Base-by-base conservation (phyloP, 306 rosid genomes). In the Lathyrus aphaca region DNA sequence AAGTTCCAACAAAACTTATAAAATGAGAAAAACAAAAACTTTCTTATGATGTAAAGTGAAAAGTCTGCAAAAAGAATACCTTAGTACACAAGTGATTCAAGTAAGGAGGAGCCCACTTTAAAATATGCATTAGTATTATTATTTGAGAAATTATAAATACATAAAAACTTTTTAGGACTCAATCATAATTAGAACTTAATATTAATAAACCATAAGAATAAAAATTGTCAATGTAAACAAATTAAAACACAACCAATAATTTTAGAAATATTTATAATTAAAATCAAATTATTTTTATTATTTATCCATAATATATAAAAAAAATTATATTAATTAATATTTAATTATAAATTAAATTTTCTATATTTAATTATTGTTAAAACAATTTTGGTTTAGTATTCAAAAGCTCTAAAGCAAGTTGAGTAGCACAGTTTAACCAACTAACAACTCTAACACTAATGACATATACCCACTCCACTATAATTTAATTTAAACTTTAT, bases 391-490 rank as follows among this genome's bases (percentile, higher is more conserved):
- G 35, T 59, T 76, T 70, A 14, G 7, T 53, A 19, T 10, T 42
- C 71, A 65, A 63, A 77, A 65, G 23, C 23, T 54, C 59, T 49
- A 80, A 74, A 59, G 66, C 71, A 68, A 53, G 62, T 68, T 80
- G 80, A 69, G 80, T 74, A 74, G 80, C 70, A 69, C 74, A 57
- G 84, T 58, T 80, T 80, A 80, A 80, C 80, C 70, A 70, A 75
- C 80, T 58, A 80, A 84, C 92, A 66, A 81, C 85, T 81, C 76
- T 61, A 60, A 65, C 38, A 50, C 63, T 35, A 68, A 51, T 56
- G 53, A 77, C 29, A 49, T 82, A 49, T 82, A 73, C 84, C 83
- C 83, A 83, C 88, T 81, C 74, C 90, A 80, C 68, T 61, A 74
- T 74, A 46, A 55, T 69, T 45, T 46, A 71, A 27, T 43, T 58